These are phyloP conservation scores for Fusarium duplospermum DNA, from an alignment of 2,329 filamentous ascomycete genomes.

Conservation along the genomic window DNA sequence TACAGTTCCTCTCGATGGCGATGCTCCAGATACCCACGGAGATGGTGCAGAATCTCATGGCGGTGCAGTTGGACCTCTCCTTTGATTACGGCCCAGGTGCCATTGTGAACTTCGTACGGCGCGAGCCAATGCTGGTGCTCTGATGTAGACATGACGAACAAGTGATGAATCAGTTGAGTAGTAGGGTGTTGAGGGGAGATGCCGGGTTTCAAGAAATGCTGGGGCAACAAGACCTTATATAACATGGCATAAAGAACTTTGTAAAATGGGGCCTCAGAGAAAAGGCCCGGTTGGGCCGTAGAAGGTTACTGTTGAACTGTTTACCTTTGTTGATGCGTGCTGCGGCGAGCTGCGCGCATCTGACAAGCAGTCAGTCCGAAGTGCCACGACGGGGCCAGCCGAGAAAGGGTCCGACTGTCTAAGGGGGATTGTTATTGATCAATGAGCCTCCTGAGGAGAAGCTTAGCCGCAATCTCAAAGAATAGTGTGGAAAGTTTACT, in stretches of 20 bases:
- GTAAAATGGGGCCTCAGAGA: not conserved
- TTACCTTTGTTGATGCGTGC: not conserved
- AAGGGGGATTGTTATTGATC: not conserved
- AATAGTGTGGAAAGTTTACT: not conserved
- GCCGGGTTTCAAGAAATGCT: not conserved
- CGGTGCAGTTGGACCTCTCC: not conserved
- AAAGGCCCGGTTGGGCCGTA: not conserved
- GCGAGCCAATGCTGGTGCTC: not conserved
- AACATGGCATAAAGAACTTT: not conserved
- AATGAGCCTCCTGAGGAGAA: not conserved
- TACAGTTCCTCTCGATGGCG: not conserved
- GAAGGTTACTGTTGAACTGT: not conserved
- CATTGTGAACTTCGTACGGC: not conserved
- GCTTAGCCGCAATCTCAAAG: not conserved
- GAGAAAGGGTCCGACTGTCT: not conserved
- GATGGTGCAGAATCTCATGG: conserved; percentile 5
- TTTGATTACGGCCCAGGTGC: not conserved
- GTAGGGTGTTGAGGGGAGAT: not conserved
- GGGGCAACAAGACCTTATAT: not conserved
- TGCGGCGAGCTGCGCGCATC: not conserved
- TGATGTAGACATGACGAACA: not conserved
- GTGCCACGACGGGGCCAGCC: not conserved
- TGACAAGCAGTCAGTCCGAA: not conserved
- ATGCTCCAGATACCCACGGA: not conserved
- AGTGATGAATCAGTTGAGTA: not conserved